These are phyloP conservation scores for Neofusicoccum cordaticola DNA, from an alignment of 2,329 filamentous ascomycete genomes.

Conservation along the genomic window DNA sequence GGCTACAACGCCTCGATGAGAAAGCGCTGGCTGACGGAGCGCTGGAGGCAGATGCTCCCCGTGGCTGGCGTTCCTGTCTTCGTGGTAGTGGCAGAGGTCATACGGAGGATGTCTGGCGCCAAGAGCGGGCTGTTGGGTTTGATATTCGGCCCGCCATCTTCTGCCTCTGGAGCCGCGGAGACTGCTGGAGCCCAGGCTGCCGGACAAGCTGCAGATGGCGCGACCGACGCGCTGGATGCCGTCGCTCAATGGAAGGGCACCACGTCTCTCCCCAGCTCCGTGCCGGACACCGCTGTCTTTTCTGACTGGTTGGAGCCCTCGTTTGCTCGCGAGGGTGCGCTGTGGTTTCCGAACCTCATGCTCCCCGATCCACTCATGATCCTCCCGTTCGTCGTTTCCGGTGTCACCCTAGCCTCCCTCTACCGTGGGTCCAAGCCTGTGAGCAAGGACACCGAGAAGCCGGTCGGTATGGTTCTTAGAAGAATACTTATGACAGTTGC, in stretches of 20 bases:
- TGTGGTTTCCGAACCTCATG: conserved; percentile 61
- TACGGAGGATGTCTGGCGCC: conserved; percentile 34
- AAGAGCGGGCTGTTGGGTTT: conserved; percentile 23
- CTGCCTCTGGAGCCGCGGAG: neutral
- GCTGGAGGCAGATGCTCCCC: neutral
- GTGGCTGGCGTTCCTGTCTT: conserved; percentile 34
- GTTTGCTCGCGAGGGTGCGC: conserved; percentile 55
- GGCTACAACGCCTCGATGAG: neutral
- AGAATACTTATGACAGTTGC: conserved; percentile 29
- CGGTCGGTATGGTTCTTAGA: conserved; percentile 5
- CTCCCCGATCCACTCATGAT: conserved; percentile 50
- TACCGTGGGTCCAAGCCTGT: neutral
- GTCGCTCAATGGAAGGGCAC: neutral
- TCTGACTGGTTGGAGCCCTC: conserved; percentile 44
- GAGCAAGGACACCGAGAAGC: neutral
- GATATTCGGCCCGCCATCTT: neutral
- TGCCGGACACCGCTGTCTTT: neutral
- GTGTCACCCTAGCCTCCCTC: conserved; percentile 24
- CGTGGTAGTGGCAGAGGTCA: conserved; percentile 35
- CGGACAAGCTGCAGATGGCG: neutral
- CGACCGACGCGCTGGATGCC: neutral
- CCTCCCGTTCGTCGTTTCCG: conserved; percentile 50
- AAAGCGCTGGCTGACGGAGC: conserved; percentile 3
- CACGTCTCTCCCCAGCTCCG: neutral
- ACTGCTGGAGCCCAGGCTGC: neutral